Conservation (phyloP, 306 rosid species). For the Dalbergia cochinchinensis region DNA sequence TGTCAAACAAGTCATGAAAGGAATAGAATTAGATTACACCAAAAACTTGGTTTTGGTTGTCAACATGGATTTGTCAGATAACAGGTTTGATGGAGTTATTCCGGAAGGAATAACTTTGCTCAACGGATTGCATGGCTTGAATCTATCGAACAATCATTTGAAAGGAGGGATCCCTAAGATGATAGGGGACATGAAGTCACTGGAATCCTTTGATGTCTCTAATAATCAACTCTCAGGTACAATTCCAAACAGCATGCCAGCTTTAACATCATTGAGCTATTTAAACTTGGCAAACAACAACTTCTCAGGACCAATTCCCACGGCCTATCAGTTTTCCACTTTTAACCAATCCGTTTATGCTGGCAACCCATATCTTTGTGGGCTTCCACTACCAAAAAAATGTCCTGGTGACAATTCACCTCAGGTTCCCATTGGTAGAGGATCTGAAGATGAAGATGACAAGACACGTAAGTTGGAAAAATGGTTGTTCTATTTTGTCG, state of each 20-base stretch:
- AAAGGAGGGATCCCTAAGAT: constrained; percentile 1
- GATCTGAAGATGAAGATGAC: not conserved
- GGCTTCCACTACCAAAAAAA: not conserved
- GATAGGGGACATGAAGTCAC: constrained; percentile 10
- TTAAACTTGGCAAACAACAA: constrained; percentile 17
- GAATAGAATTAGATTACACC: not conserved
- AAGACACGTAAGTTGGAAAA: not conserved
- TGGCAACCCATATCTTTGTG: not conserved
- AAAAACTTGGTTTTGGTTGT: not conserved
- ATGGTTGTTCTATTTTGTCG: no score
- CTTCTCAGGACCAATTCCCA: constrained; percentile 11
- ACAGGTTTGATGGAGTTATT: not conserved
- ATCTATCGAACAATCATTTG: not conserved
- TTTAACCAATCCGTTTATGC: not conserved
- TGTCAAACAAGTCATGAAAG: constrained; percentile 10
- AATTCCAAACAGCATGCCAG: constrained; percentile 1
- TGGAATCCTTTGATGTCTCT: constrained; percentile 23
- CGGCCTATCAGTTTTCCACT: not conserved
- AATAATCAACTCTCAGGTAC: constrained; percentile 12
- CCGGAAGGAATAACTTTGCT: not conserved
- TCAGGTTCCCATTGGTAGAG: not conserved
- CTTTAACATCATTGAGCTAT: not conserved
- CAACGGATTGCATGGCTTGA: not conserved
- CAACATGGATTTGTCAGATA: constrained; percentile 1
- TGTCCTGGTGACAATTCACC: not conserved